Base-by-base conservation (phyloP, 208 protist species). In the Trypanosoma avium region DNA sequence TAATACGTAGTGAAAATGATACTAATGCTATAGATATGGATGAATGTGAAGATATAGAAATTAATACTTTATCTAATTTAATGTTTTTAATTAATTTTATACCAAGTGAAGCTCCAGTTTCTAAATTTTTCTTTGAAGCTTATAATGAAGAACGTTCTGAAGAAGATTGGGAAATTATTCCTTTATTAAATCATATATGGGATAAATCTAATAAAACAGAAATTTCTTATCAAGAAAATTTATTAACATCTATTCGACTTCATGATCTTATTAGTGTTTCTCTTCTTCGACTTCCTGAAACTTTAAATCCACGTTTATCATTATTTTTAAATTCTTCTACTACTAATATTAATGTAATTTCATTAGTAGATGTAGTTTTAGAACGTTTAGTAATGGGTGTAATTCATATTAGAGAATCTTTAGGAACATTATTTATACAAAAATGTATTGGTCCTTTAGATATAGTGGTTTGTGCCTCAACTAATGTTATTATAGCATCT, bases 391-490 rank as follows among this genome's bases (percentile, higher is more conserved):
- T 63, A 17, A 40, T 62, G 4, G 89, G 89, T 6, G 56, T 73
- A 13, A 40, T 95, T 21, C 87, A 90, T 56, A 47, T 95, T 19
- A 67, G 61, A 21, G 86, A 91, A 17, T 67, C 77, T 15, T 72
- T 92, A 1, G 61, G 63, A 21, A 82, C 67, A 12, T 67, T 95
- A 12, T 65, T 61, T 49, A 77, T 95, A 36, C 67, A 74, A 29
- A 55, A 79, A 47, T 93, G 86, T 55, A 66, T 57, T 1, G 90
- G 86, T 4, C 86, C 84, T 26, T 73, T 95, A 4, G 75, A 93
- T 27, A 84, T 95, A 42, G 63, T 79, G 32, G 76, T 93, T 24
- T 79, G 73, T 33, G 77, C 82, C 0, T 81, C 85, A 0, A 53
- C 55, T 10, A 50, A 61, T 40, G 81, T 95, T 3, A 30, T 83